A percentile compares a stretch with the other conserved stretches of the same genome.
Conservation (phyloP, 306 rosid species). For the Sindora glabra region DNA sequence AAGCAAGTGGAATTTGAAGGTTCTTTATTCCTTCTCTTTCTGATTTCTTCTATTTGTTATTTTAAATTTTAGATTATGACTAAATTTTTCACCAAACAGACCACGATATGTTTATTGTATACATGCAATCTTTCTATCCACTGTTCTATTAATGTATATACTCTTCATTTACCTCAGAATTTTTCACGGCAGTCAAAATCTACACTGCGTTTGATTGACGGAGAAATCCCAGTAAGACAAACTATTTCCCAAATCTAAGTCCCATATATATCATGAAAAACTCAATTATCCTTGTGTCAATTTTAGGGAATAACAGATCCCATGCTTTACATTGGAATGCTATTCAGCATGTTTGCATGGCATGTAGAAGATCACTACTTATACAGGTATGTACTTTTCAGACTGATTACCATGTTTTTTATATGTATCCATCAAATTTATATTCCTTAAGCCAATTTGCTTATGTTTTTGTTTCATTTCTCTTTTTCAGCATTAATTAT, state of each 20-base stretch:
- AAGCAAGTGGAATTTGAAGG: constrained; percentile 41
- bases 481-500: constrained; percentile 30
- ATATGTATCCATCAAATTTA: background rate
- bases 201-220: constrained; percentile 20
- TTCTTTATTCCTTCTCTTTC: background rate
- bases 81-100: background rate
- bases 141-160: background rate
- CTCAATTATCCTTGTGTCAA: background rate
- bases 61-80: background rate
- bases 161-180: constrained; percentile 11
- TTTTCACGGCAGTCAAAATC: constrained; percentile 22
- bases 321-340: constrained; percentile 42
- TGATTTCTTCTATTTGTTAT: background rate
- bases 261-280: background rate
- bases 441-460: background rate
- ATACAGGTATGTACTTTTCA: constrained; percentile 24
- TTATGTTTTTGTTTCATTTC: background rate
- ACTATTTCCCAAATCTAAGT: background rate
- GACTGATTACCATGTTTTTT: background rate
- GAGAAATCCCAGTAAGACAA: constrained; percentile 26
- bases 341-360: constrained; percentile 47
- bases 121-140: background rate
- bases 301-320: constrained; percentile 34
- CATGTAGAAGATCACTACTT: constrained; percentile 41
- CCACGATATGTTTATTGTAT: background rate